phyloP scores from a whole-genome alignment of 805 yeast species.

The Candida parachauliodes region DNA sequence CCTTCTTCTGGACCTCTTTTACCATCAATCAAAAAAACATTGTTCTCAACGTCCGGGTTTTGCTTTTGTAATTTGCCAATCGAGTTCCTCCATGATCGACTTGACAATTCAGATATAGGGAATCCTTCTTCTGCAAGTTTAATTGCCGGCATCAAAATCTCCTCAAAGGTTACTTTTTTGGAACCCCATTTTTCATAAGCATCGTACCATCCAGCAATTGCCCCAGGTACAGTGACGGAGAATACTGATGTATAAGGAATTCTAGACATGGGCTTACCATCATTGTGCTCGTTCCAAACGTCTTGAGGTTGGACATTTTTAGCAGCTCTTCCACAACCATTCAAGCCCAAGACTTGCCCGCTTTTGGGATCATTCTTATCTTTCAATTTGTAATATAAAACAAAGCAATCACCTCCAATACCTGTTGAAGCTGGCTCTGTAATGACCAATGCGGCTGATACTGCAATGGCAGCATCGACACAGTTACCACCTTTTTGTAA shows the following conservation, averaged over 20 bases:
- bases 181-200: slow-evolving; percentile 70
- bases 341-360: slow-evolving; percentile 55
- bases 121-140: slow-evolving; percentile 67
- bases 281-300: slow-evolving; percentile 35
- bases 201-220: slow-evolving; percentile 77
- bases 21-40: slow-evolving; percentile 35
- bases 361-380: slow-evolving; percentile 24
- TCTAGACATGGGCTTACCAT: slow-evolving; percentile 44
- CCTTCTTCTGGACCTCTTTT: slow-evolving; percentile 50
- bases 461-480: slow-evolving; percentile 62
- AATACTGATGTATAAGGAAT: slow-evolving; percentile 52
- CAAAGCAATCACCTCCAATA: slow-evolving; percentile 68
- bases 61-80: slow-evolving; percentile 35
- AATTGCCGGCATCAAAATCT: slow-evolving; percentile 62
- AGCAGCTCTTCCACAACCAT: slow-evolving; percentile 76
- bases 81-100: slow-evolving; percentile 43
- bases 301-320: slow-evolving; percentile 44
- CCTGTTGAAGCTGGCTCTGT: slow-evolving; percentile 61
- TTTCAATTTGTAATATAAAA: slow-evolving; percentile 50
- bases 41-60: slow-evolving; percentile 29
- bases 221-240: slow-evolving; percentile 73
- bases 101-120: slow-evolving; percentile 59
- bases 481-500: slow-evolving; percentile 72
- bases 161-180: slow-evolving; percentile 55
- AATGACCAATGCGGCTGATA: slow-evolving; percentile 52